Percentiles rank a stretch among this genome's conserved stretches.
phyloP scores from a whole-genome alignment of 148 eudicot genomes.

The Pharnaceum exiguum region DNA sequence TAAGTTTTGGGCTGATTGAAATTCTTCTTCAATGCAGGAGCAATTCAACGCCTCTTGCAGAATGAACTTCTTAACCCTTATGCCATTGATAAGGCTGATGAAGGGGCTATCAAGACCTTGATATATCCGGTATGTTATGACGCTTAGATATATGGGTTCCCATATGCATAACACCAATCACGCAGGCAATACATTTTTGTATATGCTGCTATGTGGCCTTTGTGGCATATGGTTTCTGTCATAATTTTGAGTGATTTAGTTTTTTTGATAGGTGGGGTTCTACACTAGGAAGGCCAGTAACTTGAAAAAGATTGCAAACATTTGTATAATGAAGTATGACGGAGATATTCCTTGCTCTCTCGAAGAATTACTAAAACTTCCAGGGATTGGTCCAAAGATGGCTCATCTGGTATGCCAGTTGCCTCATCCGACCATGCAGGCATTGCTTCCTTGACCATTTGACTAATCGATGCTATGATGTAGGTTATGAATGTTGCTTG shows the following conservation, averaged over 20 bases:
- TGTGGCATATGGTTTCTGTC: too few species aligned
- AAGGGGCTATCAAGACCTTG: conserved; percentile 66
- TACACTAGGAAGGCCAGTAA: conserved; percentile 83
- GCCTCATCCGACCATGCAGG: background rate
- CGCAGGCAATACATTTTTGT: too few species aligned
- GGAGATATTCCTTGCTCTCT: conserved; percentile 88
- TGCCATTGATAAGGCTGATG: conserved; percentile 68
- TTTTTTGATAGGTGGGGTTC: conserved; percentile 68
- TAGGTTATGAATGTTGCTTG: conserved; percentile 91
- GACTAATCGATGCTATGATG: conserved; percentile 1
- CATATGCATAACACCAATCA: too few species aligned
- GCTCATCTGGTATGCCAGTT: conserved; percentile 76
- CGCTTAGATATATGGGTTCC: background rate
- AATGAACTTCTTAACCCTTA: conserved; percentile 70
- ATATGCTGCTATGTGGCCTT: background rate
- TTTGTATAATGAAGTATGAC: conserved; percentile 63
- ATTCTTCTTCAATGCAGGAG: conserved; percentile 47
- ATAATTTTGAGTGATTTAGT: background rate
- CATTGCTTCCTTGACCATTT: conserved; percentile 14
- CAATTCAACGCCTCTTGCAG: conserved; percentile 78
- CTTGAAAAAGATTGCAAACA: conserved; percentile 79
- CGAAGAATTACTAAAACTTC: conserved; percentile 74
- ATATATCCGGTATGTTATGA: conserved; percentile 70
- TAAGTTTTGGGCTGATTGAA: background rate
- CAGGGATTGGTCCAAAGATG: conserved; percentile 98